Evolutionary conservation across 257 asterid genomes (phyloP).

Genomic region (Penstemon davidsonii): DNA sequence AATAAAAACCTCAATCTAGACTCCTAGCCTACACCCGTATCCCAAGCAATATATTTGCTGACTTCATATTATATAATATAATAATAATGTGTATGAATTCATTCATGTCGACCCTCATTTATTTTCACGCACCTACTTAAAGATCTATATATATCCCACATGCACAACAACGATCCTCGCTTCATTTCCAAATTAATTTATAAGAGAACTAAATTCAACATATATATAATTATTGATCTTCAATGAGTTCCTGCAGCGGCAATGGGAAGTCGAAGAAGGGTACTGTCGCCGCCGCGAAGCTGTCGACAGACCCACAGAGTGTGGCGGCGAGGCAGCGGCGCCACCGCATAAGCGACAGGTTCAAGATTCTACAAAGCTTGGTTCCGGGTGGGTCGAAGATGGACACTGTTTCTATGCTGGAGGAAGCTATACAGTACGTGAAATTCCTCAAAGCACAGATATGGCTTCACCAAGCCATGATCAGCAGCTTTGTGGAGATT

Average conservation of each 20-base stretch:
- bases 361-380: slow-evolving; percentile 74
- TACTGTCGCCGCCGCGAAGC: slow-evolving; percentile 33
- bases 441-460: slow-evolving; percentile 77
- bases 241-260: not conserved
- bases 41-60: too few species aligned
- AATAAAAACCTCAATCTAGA: too few species aligned
- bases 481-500: slow-evolving; percentile 30
- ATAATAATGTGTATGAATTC: too few species aligned
- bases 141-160: too few species aligned
- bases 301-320: slow-evolving; percentile 84
- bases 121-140: too few species aligned
- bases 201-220: too few species aligned
- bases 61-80: too few species aligned
- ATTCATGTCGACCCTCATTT: too few species aligned
- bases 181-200: too few species aligned
- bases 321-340: slow-evolving; percentile 82
- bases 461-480: slow-evolving; percentile 64
- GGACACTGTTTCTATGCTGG: slow-evolving; percentile 86
- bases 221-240: too few species aligned
- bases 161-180: too few species aligned
- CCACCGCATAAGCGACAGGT: slow-evolving; percentile 77
- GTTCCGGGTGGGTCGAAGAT: slow-evolving; percentile 75
- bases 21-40: too few species aligned
- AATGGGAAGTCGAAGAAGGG: slow-evolving; percentile 21
- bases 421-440: slow-evolving; percentile 77